Conservation (phyloP, 1,284 basidiomycete genomes). For the Trametes polyzona region DNA sequence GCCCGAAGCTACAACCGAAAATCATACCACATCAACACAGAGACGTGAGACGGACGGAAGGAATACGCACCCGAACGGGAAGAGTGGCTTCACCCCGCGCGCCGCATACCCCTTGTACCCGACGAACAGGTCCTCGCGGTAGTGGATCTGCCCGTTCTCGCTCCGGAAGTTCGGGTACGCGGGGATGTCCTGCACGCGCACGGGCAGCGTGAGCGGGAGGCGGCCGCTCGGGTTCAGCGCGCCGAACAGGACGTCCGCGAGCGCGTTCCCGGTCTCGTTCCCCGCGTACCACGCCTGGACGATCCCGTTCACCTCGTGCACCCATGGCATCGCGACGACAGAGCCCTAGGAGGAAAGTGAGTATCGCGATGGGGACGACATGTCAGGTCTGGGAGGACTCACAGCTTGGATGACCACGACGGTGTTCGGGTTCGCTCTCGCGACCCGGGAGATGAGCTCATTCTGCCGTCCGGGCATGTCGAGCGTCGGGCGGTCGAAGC, state of each 20-base stretch:
- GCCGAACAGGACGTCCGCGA: slow-evolving; percentile 76
- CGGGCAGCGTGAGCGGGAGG: slow-evolving; percentile 71
- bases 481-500: slow-evolving; percentile 64
- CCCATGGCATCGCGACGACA: slow-evolving; percentile 70
- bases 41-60: neutral
- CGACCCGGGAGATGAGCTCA: slow-evolving; percentile 62
- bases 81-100: slow-evolving; percentile 58
- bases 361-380: neutral
- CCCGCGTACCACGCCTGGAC: slow-evolving; percentile 75
- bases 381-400: slow-evolving; percentile 28
- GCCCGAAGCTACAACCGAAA: slow-evolving; percentile 51
- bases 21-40: neutral
- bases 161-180: slow-evolving; percentile 62
- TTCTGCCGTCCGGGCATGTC: slow-evolving; percentile 64
- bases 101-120: slow-evolving; percentile 76
- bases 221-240: slow-evolving; percentile 73
- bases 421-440: slow-evolving; percentile 63
- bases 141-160: slow-evolving; percentile 68
- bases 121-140: slow-evolving; percentile 68
- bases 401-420: slow-evolving; percentile 73
- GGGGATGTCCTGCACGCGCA: slow-evolving; percentile 65
- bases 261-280: slow-evolving; percentile 75
- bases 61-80: slow-evolving; percentile 63
- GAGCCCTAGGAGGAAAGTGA: slow-evolving; percentile 53
- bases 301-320: slow-evolving; percentile 52